Conservation (phyloP, 371 early-diverging fungal species). For the Basidiobolus meristosporus region DNA sequence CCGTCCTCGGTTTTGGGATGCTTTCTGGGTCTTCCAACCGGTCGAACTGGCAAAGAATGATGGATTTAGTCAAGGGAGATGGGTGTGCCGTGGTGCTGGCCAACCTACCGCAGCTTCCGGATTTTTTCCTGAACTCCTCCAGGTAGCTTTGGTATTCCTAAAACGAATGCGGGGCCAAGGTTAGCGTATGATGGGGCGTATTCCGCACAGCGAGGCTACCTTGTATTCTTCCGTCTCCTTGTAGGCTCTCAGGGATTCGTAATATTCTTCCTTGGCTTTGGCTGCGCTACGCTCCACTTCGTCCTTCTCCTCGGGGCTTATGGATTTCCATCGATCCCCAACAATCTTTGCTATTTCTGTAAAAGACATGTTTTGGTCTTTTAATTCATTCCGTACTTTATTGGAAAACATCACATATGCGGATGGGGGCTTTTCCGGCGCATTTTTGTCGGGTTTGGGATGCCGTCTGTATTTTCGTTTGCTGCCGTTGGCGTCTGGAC, state of each 20-base stretch:
- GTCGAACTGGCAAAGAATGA: too few relatives aligned
- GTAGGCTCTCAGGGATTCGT: constrained; percentile 11
- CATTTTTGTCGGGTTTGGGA: too few relatives aligned
- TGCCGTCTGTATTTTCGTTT: constrained; percentile 27
- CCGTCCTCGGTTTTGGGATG: too few relatives aligned
- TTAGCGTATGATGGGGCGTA: neutral
- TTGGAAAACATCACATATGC: constrained; percentile 35
- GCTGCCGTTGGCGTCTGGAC: constrained; percentile 6
- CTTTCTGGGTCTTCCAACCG: too few relatives aligned
- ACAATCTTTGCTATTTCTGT: constrained; percentile 25
- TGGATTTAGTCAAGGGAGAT: too few relatives aligned
- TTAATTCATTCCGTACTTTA: constrained; percentile 17
- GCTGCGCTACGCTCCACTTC: constrained; percentile 15
- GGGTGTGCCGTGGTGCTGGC: too few relatives aligned
- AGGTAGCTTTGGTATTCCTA: constrained; percentile 21
- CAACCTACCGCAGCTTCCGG: too few relatives aligned
- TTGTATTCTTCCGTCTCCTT: constrained; percentile 15
- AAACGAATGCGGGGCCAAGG: neutral
- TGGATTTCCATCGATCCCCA: constrained; percentile 27
- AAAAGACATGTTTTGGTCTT: constrained; percentile 19
- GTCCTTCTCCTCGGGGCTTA: constrained; percentile 13
- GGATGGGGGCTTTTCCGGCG: constrained; percentile 26
- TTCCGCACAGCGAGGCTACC: constrained; percentile 3
- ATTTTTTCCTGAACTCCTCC: constrained; percentile 15
- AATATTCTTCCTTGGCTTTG: constrained; percentile 15